These are phyloP conservation scores for Phalaenopsis equestris DNA, from an alignment of 106 monocot genomes.

Conservation along the genomic window DNA sequence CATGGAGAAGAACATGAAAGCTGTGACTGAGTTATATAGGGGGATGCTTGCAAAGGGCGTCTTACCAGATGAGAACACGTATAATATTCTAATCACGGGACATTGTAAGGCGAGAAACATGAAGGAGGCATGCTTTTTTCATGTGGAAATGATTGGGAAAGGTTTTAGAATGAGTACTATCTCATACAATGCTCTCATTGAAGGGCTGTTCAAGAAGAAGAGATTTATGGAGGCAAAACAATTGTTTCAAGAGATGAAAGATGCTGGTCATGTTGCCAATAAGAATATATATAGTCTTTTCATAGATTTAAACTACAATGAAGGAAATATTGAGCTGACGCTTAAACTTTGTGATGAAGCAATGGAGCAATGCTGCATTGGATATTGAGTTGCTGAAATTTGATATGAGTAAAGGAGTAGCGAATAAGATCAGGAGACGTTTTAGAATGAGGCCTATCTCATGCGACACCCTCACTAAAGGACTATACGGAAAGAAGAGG, in stretches of 20 bases:
- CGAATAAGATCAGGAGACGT: no score
- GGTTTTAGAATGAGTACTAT: slow-evolving; percentile 46
- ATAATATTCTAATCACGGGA: slow-evolving; percentile 84
- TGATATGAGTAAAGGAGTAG: background rate
- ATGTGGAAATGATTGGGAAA: slow-evolving; percentile 66
- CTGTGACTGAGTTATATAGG: slow-evolving; percentile 52
- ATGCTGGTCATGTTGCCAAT: slow-evolving; percentile 31
- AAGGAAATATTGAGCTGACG: slow-evolving; percentile 50
- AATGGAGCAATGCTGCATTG: slow-evolving; percentile 34
- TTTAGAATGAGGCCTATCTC: no score
- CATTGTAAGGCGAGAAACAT: slow-evolving; percentile 90
- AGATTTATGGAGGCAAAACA: slow-evolving; percentile 56
- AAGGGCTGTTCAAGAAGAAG: slow-evolving; percentile 56
- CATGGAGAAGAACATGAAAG: slow-evolving; percentile 74
- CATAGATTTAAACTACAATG: slow-evolving; percentile 54
- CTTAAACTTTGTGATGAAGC: slow-evolving; percentile 81
- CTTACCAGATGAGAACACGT: slow-evolving; percentile 76
- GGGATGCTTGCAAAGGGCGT: slow-evolving; percentile 50
- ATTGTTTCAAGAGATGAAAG: slow-evolving; percentile 85
- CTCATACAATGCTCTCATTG: slow-evolving; percentile 66
- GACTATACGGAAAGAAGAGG: slow-evolving; percentile 19
- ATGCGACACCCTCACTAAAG: no score
- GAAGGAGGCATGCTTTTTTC: slow-evolving; percentile 82
- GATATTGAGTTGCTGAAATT: slow-evolving; percentile 15
- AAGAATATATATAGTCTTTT: slow-evolving; percentile 56